Percentiles rank a stretch among this genome's conserved stretches.
Evolutionary conservation across 2,329 filamentous ascomycete genomes (phyloP).

Genomic region (Talaromyces sp.): DNA sequence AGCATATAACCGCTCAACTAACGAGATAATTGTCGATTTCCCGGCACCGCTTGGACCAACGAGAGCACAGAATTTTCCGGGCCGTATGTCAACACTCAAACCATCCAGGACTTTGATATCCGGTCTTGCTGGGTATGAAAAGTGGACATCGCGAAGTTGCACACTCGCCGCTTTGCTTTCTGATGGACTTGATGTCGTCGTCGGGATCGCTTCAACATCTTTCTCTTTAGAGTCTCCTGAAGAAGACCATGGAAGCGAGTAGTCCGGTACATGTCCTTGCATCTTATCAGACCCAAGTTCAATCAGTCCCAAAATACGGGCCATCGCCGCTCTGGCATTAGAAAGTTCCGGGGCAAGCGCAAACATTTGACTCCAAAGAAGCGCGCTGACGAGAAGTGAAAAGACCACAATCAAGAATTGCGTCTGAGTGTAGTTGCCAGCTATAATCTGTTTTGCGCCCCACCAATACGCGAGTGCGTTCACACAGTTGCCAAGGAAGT

Average conservation of each 20-base stretch:
- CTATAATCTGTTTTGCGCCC: conserved; percentile 66
- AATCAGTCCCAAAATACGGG: conserved; percentile 50
- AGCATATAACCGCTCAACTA: conserved; percentile 54
- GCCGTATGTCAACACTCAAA: conserved; percentile 54
- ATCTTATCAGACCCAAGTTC: conserved; percentile 36
- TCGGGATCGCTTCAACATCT: conserved; percentile 18
- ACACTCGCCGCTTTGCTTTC: conserved; percentile 35
- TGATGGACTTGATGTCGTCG: conserved; percentile 14
- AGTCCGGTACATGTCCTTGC: conserved; percentile 22
- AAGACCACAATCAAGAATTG: conserved; percentile 71
- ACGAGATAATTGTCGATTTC: conserved; percentile 62
- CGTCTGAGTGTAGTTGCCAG: conserved; percentile 63
- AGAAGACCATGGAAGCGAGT: not conserved
- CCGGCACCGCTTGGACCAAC: conserved; percentile 65
- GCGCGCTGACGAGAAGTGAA: conserved; percentile 67
- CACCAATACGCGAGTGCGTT: conserved; percentile 79
- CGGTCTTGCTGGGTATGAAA: conserved; percentile 63
- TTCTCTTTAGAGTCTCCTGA: not conserved
- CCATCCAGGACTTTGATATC: conserved; percentile 55
- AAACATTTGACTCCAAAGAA: conserved; percentile 71
- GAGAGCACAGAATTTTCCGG: conserved; percentile 60
- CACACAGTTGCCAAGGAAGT: conserved; percentile 58
- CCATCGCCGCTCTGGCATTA: conserved; percentile 59
- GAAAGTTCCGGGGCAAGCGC: conserved; percentile 71
- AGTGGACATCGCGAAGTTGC: conserved; percentile 57